A percentile compares a stretch with the other conserved stretches of the same genome.
These are phyloP conservation scores for Emergomyces africanus DNA, from an alignment of 2,329 filamentous ascomycete genomes.

Conservation along the genomic window DNA sequence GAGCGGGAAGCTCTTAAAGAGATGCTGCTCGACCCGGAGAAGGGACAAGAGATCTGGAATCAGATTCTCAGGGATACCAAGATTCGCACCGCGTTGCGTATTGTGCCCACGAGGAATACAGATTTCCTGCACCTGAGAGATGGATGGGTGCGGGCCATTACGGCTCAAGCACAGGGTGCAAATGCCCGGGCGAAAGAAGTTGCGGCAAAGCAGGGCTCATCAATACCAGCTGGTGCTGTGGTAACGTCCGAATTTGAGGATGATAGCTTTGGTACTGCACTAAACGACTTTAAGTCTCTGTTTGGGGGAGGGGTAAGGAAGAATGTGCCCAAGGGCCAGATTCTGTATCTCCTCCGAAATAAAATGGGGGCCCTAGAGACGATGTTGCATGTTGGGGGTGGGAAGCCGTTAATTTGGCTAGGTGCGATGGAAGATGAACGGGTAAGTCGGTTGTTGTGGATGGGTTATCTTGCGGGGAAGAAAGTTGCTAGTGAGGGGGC, in stretches of 20 bases:
- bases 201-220: constrained; percentile 33
- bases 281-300: constrained; percentile 67
- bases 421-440: constrained; percentile 68
- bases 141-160: constrained; percentile 77
- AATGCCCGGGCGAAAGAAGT: constrained; percentile 35
- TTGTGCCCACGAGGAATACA: constrained; percentile 84
- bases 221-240: constrained; percentile 22
- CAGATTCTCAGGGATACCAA: constrained; percentile 52
- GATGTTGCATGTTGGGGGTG: constrained; percentile 45
- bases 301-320: constrained; percentile 57
- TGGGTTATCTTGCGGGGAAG: constrained; percentile 77
- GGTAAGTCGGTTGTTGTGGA: constrained; percentile 69
- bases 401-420: constrained; percentile 42
- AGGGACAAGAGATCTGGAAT: constrained; percentile 63
- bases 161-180: constrained; percentile 51
- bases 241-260: constrained; percentile 44
- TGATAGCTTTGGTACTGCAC: constrained; percentile 60
- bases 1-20: constrained; percentile 65
- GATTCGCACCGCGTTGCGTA: constrained; percentile 65
- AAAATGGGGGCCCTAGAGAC: constrained; percentile 52
- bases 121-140: constrained; percentile 89
- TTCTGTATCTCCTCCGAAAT: constrained; percentile 61
- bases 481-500: constrained; percentile 77
- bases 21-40: constrained; percentile 54
- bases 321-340: constrained; percentile 65